Conservation (phyloP, 2,329 filamentous ascomycete species). For the Claviceps sorghi region DNA sequence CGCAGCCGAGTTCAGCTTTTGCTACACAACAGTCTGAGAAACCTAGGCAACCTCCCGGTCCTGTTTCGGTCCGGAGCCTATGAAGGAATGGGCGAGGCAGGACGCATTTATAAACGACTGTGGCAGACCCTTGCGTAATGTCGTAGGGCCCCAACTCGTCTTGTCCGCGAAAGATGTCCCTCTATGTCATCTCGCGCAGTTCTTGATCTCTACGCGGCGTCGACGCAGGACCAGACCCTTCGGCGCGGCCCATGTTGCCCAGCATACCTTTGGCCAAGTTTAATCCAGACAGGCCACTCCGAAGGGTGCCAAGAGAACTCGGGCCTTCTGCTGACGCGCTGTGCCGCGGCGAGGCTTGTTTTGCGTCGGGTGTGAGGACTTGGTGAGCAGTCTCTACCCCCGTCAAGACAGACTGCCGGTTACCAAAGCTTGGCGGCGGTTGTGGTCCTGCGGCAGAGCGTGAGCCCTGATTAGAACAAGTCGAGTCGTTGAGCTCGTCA, state of each 20-base stretch:
- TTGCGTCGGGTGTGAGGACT: slow-evolving; percentile 28
- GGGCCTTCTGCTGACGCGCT: slow-evolving; percentile 31
- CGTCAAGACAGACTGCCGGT: slow-evolving; percentile 39
- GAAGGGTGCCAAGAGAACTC: slow-evolving; percentile 30
- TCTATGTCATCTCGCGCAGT: slow-evolving; percentile 32
- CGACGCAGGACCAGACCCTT: slow-evolving; percentile 11
- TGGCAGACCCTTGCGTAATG: slow-evolving; percentile 17
- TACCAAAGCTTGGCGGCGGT: slow-evolving; percentile 22
- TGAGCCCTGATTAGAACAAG: slow-evolving; percentile 13
- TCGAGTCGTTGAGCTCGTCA: slow-evolving; percentile 17
- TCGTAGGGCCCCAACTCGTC: slow-evolving; percentile 17
- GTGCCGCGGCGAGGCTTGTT: slow-evolving; percentile 24
- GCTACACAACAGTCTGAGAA: not conserved
- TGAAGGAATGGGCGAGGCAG: slow-evolving; percentile 1
- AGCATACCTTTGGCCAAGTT: slow-evolving; percentile 34
- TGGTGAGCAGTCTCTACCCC: slow-evolving; percentile 45
- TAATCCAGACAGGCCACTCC: slow-evolving; percentile 33
- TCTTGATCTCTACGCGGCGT: slow-evolving; percentile 24
- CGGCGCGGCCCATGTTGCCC: slow-evolving; percentile 16
- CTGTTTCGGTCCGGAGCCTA: not conserved
- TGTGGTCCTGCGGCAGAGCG: slow-evolving; percentile 16
- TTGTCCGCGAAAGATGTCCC: slow-evolving; percentile 22
- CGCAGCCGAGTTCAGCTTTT: slow-evolving; percentile 4
- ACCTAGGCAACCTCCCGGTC: not conserved
- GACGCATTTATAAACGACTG: slow-evolving; percentile 5